Base-by-base conservation (phyloP, 495 filamentous ascomycete genomes). In the Bacidia gigantensis region DNA sequence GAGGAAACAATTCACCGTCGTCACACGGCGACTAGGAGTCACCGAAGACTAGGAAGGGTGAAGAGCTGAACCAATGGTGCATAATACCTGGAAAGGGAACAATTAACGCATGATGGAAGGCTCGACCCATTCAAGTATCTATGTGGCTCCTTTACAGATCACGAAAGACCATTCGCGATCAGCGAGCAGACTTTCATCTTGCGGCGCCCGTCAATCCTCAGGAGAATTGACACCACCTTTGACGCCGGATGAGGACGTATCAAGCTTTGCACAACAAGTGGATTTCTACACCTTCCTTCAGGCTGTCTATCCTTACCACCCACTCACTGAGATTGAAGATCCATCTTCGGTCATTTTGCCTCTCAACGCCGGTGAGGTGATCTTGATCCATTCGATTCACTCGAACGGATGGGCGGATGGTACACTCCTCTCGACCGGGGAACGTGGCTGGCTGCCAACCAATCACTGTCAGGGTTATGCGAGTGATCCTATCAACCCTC, bases 401-500 rank as follows among this genome's bases (percentile, higher is more conserved):
- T 88, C 87, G 46, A 99, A 95, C 71, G 93, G 93, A 60, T 99
- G 93, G 93, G 93, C 92, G 39, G 93, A 99, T 66, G 93, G 93
- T 39, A 99, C 93, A n/a, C 72, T 95, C 42, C 68, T 99, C 49
- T 76, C 84, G 49, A 84, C 87, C 11, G 92, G 90, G 17, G 83
- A 83, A 51, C 78, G 93, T 59, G 93, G 93, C 52, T 99, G 93
- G 93, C 71, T 99, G 52, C 93, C 93, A 25, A 97, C 93, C 2
- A 99, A 99, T 65, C 97, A 97, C 64, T 99, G 93, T 71, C 87
- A 95, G 64, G 77, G 86, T 11, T 99, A 95, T 64, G 86, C 95
- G 56, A 83, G 87, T 44, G 72, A 87, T 20, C 79, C 86, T 47
- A 90, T 96, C 75, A 80, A 82, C 53, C 84, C 78, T 53, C 75